Evolutionary conservation across 164 flowering plant species (phyloP), one percentile per base, ranked within the genome.

Genomic region (Saururus chinensis): DNA sequence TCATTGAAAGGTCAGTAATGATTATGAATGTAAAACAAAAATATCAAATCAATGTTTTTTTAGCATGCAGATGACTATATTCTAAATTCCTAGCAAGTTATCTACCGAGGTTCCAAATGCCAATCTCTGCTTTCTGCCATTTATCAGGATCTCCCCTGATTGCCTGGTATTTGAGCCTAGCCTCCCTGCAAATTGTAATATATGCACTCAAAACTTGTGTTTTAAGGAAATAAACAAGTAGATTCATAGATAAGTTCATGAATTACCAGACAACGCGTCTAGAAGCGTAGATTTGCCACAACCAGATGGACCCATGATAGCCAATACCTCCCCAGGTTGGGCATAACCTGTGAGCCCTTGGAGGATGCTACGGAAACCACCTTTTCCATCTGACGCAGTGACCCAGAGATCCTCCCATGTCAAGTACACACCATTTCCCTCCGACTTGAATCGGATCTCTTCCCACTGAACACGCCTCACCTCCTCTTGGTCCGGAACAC

Each of bases 81-180:
- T 30, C 6, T 30, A 6, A 30, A 30, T 30, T 30, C 37, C 37
- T 30, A 2, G 37, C 37, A 30, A 30, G 37, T 2, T 30, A 2
- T 9, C 35, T 26, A 84, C 88, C 64, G 84, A 84, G 17, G 88
- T 82, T 52, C 95, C 92, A 61, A 64, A 85, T 30, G 88, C 76
- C 19, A 88, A 83, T 8, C 22, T 40, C 62, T 81, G 78, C 56
- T 64, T 77, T 48, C 74, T 73, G n/a, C 96, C 96, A 56, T 86
- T 86, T 59, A 88, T 66, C 4, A 80, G 69, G 20, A 88, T 77
- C 9, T 80, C 75, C 41, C 95, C 92, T 0, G 71, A 63, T 24
- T 81, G 86, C 57, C 66, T 67, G 0, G 77, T 73, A 30, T 71
- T 76, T 48, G 85, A 77, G 56, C 68, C 64, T 21, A 87, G 61